Conservation (phyloP, 2,329 filamentous ascomycete species). For the Xylaria sp. region DNA sequence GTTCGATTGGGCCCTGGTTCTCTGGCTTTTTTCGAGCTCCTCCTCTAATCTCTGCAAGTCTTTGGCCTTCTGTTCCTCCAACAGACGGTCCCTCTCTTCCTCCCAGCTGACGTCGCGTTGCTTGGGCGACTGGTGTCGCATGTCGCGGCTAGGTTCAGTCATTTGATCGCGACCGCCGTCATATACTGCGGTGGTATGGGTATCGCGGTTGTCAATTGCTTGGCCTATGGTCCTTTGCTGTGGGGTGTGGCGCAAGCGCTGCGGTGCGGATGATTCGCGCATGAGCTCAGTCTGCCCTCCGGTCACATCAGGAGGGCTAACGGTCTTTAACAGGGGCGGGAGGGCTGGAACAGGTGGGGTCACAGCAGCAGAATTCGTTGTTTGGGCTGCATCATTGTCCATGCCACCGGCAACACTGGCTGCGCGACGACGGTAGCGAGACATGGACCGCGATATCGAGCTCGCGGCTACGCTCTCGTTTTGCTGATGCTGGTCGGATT, state of each 20-base stretch:
- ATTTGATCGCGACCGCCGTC: constrained; percentile 41
- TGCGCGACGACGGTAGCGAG: constrained; percentile 50
- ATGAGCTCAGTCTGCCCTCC: constrained; percentile 18
- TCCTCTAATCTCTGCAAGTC: constrained; percentile 60
- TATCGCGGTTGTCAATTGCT: constrained; percentile 33
- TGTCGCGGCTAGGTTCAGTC: constrained; percentile 37
- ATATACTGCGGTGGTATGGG: constrained; percentile 31
- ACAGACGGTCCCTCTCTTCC: constrained; percentile 60
- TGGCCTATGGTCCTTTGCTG: constrained; percentile 31
- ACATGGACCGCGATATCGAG: constrained; percentile 51
- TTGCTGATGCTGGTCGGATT: constrained; percentile 32
- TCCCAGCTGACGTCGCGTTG: constrained; percentile 55
- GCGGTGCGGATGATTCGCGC: constrained; percentile 35
- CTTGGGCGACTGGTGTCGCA: constrained; percentile 37
- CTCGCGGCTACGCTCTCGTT: constrained; percentile 39
- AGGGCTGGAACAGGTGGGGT: constrained; percentile 49
- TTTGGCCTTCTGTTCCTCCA: constrained; percentile 62
- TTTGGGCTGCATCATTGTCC: constrained; percentile 45
- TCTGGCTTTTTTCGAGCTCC: constrained; percentile 54
- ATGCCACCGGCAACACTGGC: constrained; percentile 43
- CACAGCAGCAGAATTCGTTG: constrained; percentile 44
- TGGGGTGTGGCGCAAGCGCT: constrained; percentile 40
- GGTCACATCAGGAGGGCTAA: constrained; percentile 31
- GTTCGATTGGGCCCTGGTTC: constrained; percentile 37
- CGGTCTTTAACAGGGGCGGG: constrained; percentile 43